These are phyloP conservation scores for Microcyclosporella mali DNA, from an alignment of 2,329 filamentous ascomycete species.

Conservation along the genomic window DNA sequence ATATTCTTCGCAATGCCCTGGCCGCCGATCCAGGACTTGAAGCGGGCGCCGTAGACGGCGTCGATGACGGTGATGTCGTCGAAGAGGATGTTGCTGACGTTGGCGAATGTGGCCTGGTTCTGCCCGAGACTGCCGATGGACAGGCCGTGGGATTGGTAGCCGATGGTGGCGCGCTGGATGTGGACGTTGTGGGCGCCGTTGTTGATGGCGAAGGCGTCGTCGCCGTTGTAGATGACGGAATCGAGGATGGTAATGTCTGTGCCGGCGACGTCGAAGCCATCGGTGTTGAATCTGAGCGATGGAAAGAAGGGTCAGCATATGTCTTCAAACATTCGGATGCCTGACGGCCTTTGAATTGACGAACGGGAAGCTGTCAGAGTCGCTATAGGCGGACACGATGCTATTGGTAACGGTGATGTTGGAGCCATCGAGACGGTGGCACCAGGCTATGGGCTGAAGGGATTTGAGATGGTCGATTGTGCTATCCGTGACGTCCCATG, in stretches of 20 bases:
- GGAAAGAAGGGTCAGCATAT: no score
- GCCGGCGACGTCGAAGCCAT: conserved; percentile 32
- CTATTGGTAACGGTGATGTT: conserved; percentile 38
- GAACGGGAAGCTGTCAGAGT: conserved; percentile 35
- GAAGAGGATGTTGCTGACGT: conserved; percentile 39
- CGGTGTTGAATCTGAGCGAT: no score
- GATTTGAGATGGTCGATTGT: conserved; percentile 38
- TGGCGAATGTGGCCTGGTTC: conserved; percentile 32
- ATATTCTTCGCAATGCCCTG: conserved; percentile 40
- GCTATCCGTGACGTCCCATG: conserved; percentile 30
- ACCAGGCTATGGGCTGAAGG: conserved; percentile 42
- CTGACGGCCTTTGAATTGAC: no score
- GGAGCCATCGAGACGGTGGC: conserved; percentile 35
- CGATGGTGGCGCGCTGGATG: conserved; percentile 38
- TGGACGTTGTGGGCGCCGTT: conserved; percentile 35
- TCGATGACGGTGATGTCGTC: conserved; percentile 39
- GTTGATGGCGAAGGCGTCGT: conserved; percentile 25
- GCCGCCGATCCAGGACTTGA: conserved; percentile 42
- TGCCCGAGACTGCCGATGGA: conserved; percentile 41
- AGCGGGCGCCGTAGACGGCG: conserved; percentile 39
- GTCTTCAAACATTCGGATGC: no score
- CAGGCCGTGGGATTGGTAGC: conserved; percentile 40
- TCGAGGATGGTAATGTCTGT: conserved; percentile 24
- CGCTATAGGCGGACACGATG: conserved; percentile 36
- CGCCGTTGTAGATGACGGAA: conserved; percentile 3